phyloP scores from a whole-genome alignment of 106 monocot genomes.

The Hemerocallis citrina region DNA sequence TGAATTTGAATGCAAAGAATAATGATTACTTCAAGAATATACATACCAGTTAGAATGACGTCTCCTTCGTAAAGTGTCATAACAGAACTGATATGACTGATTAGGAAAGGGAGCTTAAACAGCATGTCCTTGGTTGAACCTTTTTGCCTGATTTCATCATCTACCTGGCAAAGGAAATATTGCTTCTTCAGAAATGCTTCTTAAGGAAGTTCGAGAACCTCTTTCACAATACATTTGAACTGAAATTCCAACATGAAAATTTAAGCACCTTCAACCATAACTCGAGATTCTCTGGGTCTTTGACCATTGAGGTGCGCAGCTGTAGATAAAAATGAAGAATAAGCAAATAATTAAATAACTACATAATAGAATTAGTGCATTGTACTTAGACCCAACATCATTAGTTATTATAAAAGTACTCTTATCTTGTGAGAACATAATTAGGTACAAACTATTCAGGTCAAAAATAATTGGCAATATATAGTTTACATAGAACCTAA shows the following conservation, averaged over 20 bases:
- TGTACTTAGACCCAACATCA: too few relatives aligned
- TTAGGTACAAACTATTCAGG: not conserved
- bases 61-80: constrained; percentile 77
- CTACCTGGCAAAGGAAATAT: constrained; percentile 47
- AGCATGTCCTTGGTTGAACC: constrained; percentile 98
- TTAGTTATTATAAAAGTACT: too few relatives aligned
- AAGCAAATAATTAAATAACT: not conserved
- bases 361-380: not conserved
- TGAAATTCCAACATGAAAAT: not conserved
- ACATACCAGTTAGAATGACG: constrained; percentile 79
- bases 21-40: too few relatives aligned
- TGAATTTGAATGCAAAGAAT: too few relatives aligned
- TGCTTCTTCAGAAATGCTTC: constrained; percentile 2
- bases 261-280: constrained; percentile 83
- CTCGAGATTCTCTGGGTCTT: constrained; percentile 75
- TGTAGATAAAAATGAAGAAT: constrained; percentile 25
- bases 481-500: too few relatives aligned
- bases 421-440: too few relatives aligned
- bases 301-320: constrained; percentile 67
- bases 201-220: not conserved
- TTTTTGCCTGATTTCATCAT: constrained; percentile 79
- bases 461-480: too few relatives aligned
- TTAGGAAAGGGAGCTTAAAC: constrained; percentile 81
- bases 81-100: constrained; percentile 77
- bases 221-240: not conserved